Evolutionary conservation across 257 asterid genomes (phyloP).

Genomic region (Lithospermum erythrorhizon): DNA sequence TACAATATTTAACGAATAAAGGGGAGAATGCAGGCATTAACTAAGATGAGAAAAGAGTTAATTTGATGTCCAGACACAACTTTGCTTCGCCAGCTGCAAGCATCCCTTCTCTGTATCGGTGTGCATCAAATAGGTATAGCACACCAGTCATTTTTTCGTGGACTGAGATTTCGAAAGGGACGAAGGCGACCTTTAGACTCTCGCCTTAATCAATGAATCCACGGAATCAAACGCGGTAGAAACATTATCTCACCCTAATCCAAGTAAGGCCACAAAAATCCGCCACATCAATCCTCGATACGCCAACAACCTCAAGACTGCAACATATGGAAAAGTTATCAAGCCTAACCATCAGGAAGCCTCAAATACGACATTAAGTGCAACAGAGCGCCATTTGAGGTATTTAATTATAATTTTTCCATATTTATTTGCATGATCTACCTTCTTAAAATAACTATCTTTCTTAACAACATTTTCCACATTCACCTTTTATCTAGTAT

Average conservation of each 20-base stretch:
- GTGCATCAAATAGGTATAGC: slow-evolving; percentile 40
- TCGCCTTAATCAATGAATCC: too few species aligned
- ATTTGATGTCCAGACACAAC: slow-evolving; percentile 54
- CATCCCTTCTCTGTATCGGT: slow-evolving; percentile 36
- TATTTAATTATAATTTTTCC: too few species aligned
- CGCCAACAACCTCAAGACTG: background rate
- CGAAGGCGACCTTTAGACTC: too few species aligned
- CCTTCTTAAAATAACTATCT: too few species aligned
- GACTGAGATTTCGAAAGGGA: too few species aligned
- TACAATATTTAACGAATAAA: background rate
- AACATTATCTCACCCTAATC: too few species aligned
- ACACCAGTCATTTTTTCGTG: slow-evolving; percentile 53
- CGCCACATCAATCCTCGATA: background rate
- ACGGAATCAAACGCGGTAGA: too few species aligned
- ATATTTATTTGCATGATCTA: too few species aligned
- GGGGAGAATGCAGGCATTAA: background rate
- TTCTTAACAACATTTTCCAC: too few species aligned
- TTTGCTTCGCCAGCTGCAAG: slow-evolving; percentile 78
- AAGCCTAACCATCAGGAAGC: background rate
- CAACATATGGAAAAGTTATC: background rate
- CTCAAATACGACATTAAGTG: background rate
- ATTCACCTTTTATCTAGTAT: too few species aligned
- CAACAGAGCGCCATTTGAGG: background rate
- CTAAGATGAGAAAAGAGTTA: background rate
- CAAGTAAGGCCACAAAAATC: too few species aligned